A percentile compares a stretch with the other conserved stretches of the same genome.
phyloP scores from a whole-genome alignment of 148 eudicot genomes.

The Linanthus parryae region DNA sequence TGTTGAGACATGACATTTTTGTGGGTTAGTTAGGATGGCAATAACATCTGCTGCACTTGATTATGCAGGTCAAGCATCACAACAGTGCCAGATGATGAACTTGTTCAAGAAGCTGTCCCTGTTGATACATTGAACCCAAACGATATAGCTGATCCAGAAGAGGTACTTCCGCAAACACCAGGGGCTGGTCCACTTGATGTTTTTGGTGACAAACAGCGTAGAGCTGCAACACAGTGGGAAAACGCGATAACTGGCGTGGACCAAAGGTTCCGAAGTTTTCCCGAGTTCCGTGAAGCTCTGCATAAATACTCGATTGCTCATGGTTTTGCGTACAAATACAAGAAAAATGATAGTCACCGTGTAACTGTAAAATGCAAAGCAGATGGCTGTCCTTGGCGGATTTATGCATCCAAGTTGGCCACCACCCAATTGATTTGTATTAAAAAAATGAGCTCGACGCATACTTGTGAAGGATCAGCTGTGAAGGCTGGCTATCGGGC shows the following conservation, averaged over 20 bases:
- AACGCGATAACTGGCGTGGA: conserved; percentile 44
- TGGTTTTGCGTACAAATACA: conserved; percentile 39
- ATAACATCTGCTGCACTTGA: conserved; percentile 1
- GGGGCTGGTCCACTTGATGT: conserved; percentile 7
- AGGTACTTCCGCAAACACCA: conserved; percentile 14
- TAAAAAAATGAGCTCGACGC: conserved; percentile 33
- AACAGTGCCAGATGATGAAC: conserved; percentile 42
- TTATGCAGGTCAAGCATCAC: conserved; percentile 51
- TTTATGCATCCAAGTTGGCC: conserved; percentile 41
- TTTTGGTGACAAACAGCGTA: conserved; percentile 17
- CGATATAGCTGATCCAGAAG: conserved; percentile 25
- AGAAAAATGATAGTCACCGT: conserved; percentile 43
- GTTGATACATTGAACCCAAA: conserved; percentile 19
- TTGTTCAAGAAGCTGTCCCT: conserved; percentile 24
- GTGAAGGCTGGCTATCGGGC: conserved; percentile 30
- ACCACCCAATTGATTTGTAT: conserved; percentile 42
- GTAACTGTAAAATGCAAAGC: conserved; percentile 47
- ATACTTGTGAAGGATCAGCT: conserved; percentile 37
- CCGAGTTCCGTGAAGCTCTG: conserved; percentile 43
- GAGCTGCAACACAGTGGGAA: conserved; percentile 39
- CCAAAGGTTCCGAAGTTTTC: conserved; percentile 39
- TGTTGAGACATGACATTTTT: conserved; percentile 1
- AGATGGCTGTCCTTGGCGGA: conserved; percentile 48
- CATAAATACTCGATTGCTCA: conserved; percentile 44
- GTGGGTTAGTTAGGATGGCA: conserved; percentile 1